Percentiles rank a stretch among this genome's conserved stretches.
Conservation (phyloP, 2,329 filamentous ascomycete species). For the Fusarium aywerte region DNA sequence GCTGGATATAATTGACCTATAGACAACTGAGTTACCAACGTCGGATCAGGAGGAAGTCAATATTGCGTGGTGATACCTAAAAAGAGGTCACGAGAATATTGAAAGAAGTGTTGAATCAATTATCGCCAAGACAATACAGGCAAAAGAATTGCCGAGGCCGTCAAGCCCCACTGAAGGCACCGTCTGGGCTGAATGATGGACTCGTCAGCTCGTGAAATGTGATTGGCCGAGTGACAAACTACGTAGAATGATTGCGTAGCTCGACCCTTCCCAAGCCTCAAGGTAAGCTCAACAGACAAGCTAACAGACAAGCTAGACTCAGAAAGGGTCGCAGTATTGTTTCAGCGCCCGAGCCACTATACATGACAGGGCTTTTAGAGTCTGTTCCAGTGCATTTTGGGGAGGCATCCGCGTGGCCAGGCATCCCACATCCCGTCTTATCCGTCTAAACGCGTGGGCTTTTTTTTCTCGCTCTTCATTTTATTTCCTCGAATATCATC, state of each 20-base stretch:
- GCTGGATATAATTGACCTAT: background rate
- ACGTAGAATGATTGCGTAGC: conserved; percentile 38
- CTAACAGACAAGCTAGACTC: conserved; percentile 20
- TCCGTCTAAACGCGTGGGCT: conserved; percentile 12
- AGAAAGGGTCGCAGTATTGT: conserved; percentile 17
- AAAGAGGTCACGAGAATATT: background rate
- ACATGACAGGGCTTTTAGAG: conserved; percentile 13
- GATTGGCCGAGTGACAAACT: conserved; percentile 43
- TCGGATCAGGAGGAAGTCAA: background rate
- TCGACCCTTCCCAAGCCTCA: conserved; percentile 12
- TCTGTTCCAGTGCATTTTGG: conserved; percentile 10
- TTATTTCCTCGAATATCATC: conserved; percentile 25
- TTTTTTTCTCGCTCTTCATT: conserved; percentile 16
- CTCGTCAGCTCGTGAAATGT: conserved; percentile 50
- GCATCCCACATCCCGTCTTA: conserved; percentile 33
- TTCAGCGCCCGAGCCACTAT: conserved; percentile 15
- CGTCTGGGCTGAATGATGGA: conserved; percentile 41
- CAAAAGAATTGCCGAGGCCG: conserved; percentile 33
- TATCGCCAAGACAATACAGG: conserved; percentile 29
- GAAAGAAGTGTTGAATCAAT: conserved; percentile 5
- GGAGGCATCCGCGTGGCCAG: conserved; percentile 28
- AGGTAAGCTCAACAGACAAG: conserved; percentile 13
- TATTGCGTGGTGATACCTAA: background rate
- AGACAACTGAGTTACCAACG: background rate
- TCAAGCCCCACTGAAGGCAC: conserved; percentile 21